Percentiles rank a stretch among this genome's conserved stretches.
Evolutionary conservation across 2,329 filamentous ascomycete genomes (phyloP).

Genomic region (Aureobasidium uvarum): DNA sequence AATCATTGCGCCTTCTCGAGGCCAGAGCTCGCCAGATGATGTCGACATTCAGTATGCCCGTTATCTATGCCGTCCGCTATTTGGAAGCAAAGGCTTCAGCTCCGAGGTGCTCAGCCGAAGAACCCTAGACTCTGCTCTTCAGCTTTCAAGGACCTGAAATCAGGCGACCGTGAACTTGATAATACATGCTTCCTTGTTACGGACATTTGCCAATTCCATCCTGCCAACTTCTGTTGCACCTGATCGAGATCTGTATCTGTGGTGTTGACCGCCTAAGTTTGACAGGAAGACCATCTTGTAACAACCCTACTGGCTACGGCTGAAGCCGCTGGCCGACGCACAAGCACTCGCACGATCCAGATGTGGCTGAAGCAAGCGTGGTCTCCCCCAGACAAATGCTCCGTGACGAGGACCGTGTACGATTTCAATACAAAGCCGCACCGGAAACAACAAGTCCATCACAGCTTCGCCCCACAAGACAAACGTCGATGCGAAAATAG

Average conservation of each 20-base stretch:
- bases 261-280: conserved; percentile 5
- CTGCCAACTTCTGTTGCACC: not conserved
- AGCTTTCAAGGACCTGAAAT: not conserved
- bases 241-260: not conserved
- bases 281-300: not conserved
- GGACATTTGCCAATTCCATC: not conserved
- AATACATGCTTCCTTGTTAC: not conserved
- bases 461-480: not conserved
- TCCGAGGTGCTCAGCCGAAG: not conserved
- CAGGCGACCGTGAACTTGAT: not conserved
- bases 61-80: not conserved
- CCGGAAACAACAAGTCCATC: not conserved
- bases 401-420: conserved; percentile 12
- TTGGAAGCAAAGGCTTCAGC: not conserved
- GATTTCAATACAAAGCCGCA: not conserved
- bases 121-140: not conserved
- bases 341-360: conserved; percentile 1
- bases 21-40: not conserved
- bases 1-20: not conserved
- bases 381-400: conserved; percentile 1
- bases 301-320: not conserved
- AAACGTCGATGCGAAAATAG: not conserved
- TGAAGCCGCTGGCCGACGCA: conserved; percentile 7
- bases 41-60: conserved; percentile 5
- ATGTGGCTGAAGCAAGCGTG: conserved; percentile 5